Base-by-base conservation (phyloP, 1,139 yeast species). In the Kodamaea alishanica region DNA sequence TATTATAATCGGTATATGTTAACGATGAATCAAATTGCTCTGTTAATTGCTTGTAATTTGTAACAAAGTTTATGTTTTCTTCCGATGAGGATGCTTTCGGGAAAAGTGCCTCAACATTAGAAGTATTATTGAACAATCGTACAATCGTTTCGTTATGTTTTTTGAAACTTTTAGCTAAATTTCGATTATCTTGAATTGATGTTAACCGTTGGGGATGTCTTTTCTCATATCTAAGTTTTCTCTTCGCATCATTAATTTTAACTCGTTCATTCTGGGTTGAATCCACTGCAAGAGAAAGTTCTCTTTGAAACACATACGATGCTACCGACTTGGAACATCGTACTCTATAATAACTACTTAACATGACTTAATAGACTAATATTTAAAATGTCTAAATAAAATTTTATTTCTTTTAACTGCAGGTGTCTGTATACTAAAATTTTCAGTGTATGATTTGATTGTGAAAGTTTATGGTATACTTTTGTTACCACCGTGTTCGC, bases 81-180 rank as follows among this genome's bases (percentile, higher is more conserved):
- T 20, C 28, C n/a, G 8, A 24, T 22, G 28, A 10, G 28, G 27
- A 24, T 30, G 23, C 20, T 6, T 34, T 28, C 12, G 33, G 26
- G 37, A 56, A 54, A 28, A 58, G 40, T 9, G 48, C 48, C 12
- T 44, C 43, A 9, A 55, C 45, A 32, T 50, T 50, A 4, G 41
- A 41, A 6, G 46, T 45, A 29, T 48, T 43, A 8, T 41, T 32
- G 12, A 60, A 49, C 15, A 56, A 42, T 8, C 50, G 46, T 11
- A 54, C 40, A n/a, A 59, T 48, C 8, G 50, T 49, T 7, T 34
- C 34, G 29, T 58, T 32, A 42, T 59, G 64, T 8, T 37, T 39
- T 7, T 37, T 28, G 33, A 49, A 60, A 23, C 45, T 46, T 8
- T 47, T 45, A 1, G 55, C 48, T 29, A 55, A 33, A 4, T 36